Evolutionary conservation across 768 basidiomycete species (phyloP).

Genomic region (Amanita fuliginea): DNA sequence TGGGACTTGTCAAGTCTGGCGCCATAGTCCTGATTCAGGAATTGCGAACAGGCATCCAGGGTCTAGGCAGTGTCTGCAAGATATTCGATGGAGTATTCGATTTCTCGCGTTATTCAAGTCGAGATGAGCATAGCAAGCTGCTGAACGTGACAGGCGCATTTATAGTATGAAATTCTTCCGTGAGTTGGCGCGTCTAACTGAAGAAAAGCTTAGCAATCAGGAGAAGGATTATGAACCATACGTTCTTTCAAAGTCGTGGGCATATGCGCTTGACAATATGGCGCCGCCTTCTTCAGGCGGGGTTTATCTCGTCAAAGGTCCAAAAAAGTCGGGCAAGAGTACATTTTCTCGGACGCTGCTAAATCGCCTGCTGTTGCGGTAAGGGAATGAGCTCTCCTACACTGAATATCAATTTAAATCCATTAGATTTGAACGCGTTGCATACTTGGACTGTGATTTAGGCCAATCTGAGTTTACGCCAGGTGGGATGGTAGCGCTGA

Average conservation of each 20-base stretch:
- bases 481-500: slow-evolving; percentile 75
- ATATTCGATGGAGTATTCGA: too few species aligned
- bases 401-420: background rate
- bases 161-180: too few species aligned
- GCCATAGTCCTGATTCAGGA: too few species aligned
- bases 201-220: too few species aligned
- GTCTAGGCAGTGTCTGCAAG: too few species aligned
- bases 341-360: slow-evolving; percentile 68
- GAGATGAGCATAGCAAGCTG: too few species aligned
- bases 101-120: too few species aligned
- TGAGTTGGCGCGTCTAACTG: too few species aligned
- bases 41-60: too few species aligned
- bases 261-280: slow-evolving; percentile 22
- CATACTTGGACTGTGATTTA: slow-evolving; percentile 85
- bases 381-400: too few species aligned
- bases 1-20: too few species aligned
- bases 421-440: slow-evolving; percentile 65
- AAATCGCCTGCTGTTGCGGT: slow-evolving; percentile 59
- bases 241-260: slow-evolving; percentile 31
- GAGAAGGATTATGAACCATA: slow-evolving; percentile 34
- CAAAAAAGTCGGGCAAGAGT: slow-evolving; percentile 90
- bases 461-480: slow-evolving; percentile 94
- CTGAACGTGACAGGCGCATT: too few species aligned
- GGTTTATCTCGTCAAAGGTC: slow-evolving; percentile 65
- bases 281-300: slow-evolving; percentile 10